Percentiles rank a stretch among this genome's conserved stretches.
Evolutionary conservation across 306 rosid genomes (phyloP).

Genomic region (Argentina anserina): DNA sequence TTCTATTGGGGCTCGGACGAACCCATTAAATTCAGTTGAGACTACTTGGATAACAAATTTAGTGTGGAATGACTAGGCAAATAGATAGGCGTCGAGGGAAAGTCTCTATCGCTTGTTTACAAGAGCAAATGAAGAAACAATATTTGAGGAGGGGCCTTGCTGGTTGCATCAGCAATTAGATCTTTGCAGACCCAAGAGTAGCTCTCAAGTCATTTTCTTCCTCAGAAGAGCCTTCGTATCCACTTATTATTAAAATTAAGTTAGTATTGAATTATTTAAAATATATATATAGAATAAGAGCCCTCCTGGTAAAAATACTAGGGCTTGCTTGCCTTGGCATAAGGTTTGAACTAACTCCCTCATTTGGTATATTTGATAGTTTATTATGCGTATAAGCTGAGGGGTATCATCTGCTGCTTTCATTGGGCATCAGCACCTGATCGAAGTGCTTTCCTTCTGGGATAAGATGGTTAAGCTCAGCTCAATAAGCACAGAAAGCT

Average conservation of each 20-base stretch:
- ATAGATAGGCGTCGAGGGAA: not conserved
- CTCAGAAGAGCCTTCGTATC: conserved; percentile 14
- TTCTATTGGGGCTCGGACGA: not conserved
- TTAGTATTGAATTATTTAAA: not conserved
- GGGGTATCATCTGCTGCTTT: conserved; percentile 8
- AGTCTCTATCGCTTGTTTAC: not conserved
- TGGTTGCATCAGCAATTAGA: conserved; percentile 23
- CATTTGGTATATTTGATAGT: not conserved
- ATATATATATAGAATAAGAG: not conserved
- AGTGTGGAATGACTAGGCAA: not conserved
- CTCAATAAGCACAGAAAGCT: not conserved
- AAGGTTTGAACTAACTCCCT: conserved; percentile 7
- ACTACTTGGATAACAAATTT: not conserved
- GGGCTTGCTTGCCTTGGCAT: not conserved
- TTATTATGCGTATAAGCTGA: not conserved
- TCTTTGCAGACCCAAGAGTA: conserved; percentile 16
- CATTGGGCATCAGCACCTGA: conserved; percentile 24
- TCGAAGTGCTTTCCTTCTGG: not conserved
- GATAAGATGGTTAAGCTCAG: not conserved
- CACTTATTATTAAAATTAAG: not conserved
- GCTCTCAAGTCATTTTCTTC: conserved; percentile 20
- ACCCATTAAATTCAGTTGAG: not conserved
- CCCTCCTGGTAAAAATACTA: not conserved
- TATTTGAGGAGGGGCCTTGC: not conserved
- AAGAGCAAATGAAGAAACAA: not conserved